phyloP scores from a whole-genome alignment of 2,329 filamentous ascomycete species.

The Cordyceps farinosa region DNA sequence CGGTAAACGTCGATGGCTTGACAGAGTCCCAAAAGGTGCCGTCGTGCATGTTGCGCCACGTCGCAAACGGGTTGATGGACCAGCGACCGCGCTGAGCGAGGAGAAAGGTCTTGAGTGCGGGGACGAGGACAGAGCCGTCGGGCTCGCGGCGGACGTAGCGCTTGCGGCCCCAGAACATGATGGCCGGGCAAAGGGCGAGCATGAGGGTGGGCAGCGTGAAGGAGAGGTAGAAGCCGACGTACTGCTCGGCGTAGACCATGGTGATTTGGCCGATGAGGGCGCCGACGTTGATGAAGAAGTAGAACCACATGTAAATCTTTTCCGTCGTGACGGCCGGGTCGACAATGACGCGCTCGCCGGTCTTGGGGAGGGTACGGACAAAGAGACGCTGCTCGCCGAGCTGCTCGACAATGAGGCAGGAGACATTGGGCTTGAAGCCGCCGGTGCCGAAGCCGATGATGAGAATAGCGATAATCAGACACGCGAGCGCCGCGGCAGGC shows the following conservation, averaged over 20 bases:
- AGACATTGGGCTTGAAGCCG: conserved; percentile 73
- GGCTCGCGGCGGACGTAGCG: conserved; percentile 57
- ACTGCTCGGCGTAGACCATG: conserved; percentile 71
- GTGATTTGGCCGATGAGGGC: conserved; percentile 59
- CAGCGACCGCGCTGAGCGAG: conserved; percentile 66
- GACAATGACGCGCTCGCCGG: conserved; percentile 61
- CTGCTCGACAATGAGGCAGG: conserved; percentile 64
- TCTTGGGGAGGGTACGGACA: conserved; percentile 45
- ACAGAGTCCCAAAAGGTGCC: conserved; percentile 63
- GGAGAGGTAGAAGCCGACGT: conserved; percentile 71
- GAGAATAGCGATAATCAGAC: conserved; percentile 59
- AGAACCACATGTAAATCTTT: conserved; percentile 67
- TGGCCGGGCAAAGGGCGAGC: conserved; percentile 58
- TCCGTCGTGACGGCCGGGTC: conserved; percentile 61
- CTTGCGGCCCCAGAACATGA: conserved; percentile 57
- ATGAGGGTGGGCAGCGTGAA: conserved; percentile 65
- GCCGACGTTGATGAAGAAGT: conserved; percentile 69
- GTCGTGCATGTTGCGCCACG: conserved; percentile 55
- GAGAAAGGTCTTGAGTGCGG: conserved; percentile 57
- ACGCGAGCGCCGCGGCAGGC: conserved; percentile 53
- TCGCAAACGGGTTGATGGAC: conserved; percentile 61
- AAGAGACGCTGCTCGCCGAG: conserved; percentile 53
- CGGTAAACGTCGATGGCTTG: conserved; percentile 62
- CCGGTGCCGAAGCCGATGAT: conserved; percentile 60
- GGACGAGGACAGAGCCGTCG: conserved; percentile 65